Base-by-base conservation (phyloP, 371 early-diverging fungal species). In the Apophysomyces variabilis region DNA sequence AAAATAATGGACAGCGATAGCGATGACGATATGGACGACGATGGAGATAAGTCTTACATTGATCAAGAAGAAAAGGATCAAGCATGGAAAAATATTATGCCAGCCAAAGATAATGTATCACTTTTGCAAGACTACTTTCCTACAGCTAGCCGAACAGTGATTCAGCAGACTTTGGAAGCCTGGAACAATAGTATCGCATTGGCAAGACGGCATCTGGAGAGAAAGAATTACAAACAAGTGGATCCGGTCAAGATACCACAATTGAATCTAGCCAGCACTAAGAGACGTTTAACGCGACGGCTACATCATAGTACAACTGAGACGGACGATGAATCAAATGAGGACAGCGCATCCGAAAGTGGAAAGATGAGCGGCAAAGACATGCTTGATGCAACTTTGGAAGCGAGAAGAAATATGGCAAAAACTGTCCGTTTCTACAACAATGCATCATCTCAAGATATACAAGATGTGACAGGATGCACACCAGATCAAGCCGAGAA, bases 381-480 rank as follows among this genome's bases (percentile, higher is more conserved):
- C 16, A 21, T 26, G 8, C n/a, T 50, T 18, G 54, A 16, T 57
- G 43, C 38, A 61, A 67, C 21, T 38, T 8, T 45, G 64, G 66
- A 65, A 74, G 61, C 67, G 68, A 9, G 64, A 68, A 7, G 71
- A 72, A 60, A 85, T 77, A 56, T 76, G 71, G 58, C 50, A 11
- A 70, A 88, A 36, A 74, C 87, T 1, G 64, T 91, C 46, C 70
- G 69, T 18, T 91, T 93, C 68, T 95, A 92, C 70, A 94, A 93
- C 63, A 67, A 67, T 0, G 79, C 87, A 1, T 64, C 84, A 0
- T 63, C 69, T 13, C 74, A 85, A 7, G 91, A 92, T 58, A 65
- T 95, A 6, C 78, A 79, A 44, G 92, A 90, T 46, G 79, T 89
- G 45, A 83, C 87, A 0, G 83, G 85, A 1, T 91, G 91, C 45